Conservation (phyloP, 2,329 filamentous ascomycete species). For the Pyrenochaeta sp. region DNA sequence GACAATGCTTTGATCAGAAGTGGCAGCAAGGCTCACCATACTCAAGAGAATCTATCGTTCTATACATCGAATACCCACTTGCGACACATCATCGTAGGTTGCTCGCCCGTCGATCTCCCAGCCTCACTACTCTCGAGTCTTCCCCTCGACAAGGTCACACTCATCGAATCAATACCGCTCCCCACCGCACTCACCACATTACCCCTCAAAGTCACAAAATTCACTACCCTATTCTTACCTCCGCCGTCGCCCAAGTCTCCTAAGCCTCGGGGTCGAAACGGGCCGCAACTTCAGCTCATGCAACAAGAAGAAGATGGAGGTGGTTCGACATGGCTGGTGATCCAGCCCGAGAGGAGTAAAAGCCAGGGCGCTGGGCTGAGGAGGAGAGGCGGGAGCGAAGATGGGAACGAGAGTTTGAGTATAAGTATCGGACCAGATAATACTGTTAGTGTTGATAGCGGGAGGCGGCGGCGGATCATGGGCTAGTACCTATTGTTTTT, state of each 20-base stretch:
- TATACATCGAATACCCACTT: slow-evolving; percentile 46
- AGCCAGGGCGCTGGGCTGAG: slow-evolving; percentile 35
- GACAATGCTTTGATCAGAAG: not conserved
- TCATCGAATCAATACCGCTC: slow-evolving; percentile 44
- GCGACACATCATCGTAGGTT: slow-evolving; percentile 46
- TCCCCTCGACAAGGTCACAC: slow-evolving; percentile 43
- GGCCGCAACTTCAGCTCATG: slow-evolving; percentile 45
- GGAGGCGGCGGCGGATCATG: slow-evolving; percentile 42
- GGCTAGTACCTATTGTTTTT: slow-evolving; percentile 14
- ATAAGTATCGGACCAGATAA: slow-evolving; percentile 50
- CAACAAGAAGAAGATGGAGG: slow-evolving; percentile 46
- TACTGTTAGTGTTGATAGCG: slow-evolving; percentile 50
- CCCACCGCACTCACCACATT: slow-evolving; percentile 39
- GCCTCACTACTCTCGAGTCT: slow-evolving; percentile 42
- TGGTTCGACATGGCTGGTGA: slow-evolving; percentile 49
- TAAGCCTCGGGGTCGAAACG: slow-evolving; percentile 31
- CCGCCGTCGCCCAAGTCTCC: slow-evolving; percentile 37
- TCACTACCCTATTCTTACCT: slow-evolving; percentile 40
- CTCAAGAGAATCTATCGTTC: slow-evolving; percentile 45
- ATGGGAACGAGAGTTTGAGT: slow-evolving; percentile 45
- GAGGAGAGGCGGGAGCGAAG: slow-evolving; percentile 34
- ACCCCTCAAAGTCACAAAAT: slow-evolving; percentile 38
- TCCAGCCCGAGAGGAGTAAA: slow-evolving; percentile 46
- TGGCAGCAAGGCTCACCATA: too few relatives aligned
- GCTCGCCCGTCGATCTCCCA: slow-evolving; percentile 42